phyloP scores from a whole-genome alignment of 2,329 filamentous ascomycete genomes.

The Arthrobotrys conoides region DNA sequence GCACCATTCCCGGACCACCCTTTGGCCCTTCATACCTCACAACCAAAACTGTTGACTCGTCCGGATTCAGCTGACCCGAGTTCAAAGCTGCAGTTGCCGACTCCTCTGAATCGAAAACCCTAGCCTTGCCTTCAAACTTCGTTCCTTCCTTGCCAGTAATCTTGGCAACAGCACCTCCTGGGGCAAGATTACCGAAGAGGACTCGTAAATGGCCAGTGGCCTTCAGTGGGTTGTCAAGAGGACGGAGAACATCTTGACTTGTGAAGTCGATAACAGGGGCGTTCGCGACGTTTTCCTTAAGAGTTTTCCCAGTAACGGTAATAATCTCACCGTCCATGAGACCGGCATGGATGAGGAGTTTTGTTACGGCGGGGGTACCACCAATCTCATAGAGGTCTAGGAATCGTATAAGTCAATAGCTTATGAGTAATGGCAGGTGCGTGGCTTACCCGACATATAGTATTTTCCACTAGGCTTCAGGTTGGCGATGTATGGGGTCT shows the following conservation, averaged over 20 bases:
- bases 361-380: constrained; percentile 87
- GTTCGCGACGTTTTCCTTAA: constrained; percentile 83
- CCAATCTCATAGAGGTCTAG: constrained; percentile 86
- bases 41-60: constrained; percentile 87
- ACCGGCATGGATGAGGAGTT: constrained; percentile 82
- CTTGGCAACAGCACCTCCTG: constrained; percentile 91
- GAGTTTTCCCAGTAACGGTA: constrained; percentile 86
- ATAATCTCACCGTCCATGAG: constrained; percentile 82
- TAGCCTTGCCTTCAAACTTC: constrained; percentile 82
- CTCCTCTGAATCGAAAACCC: constrained; percentile 88
- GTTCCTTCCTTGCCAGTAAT: constrained; percentile 96
- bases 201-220: constrained; percentile 88
- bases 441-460: constrained; percentile 75
- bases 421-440: background rate
- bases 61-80: constrained; percentile 77
- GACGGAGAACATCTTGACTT: constrained; percentile 85
- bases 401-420: background rate
- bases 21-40: constrained; percentile 95
- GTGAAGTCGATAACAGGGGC: constrained; percentile 78
- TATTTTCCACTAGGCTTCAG: constrained; percentile 86
- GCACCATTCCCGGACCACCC: constrained; percentile 87
- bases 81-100: constrained; percentile 82
- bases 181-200: constrained; percentile 87
- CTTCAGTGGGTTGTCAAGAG: constrained; percentile 87
- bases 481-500: constrained; percentile 88